These are phyloP conservation scores for Phanerodontia chrysosporium DNA, from an alignment of 768 basidiomycete species.

Conservation along the genomic window DNA sequence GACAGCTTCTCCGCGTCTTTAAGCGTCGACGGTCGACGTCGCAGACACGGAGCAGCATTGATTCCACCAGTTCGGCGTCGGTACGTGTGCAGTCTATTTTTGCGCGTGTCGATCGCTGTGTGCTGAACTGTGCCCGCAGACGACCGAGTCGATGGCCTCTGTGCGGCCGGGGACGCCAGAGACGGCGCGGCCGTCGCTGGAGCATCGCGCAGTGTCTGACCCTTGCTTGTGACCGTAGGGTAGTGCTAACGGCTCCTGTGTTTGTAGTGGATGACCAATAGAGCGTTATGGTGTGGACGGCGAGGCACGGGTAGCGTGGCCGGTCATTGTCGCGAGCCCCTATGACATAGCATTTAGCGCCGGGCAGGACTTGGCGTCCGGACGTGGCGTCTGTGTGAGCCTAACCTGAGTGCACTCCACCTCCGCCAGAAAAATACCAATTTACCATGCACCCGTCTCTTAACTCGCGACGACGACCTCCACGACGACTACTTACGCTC, in stretches of 20 bases:
- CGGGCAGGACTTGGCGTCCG: background rate
- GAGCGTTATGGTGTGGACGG: background rate
- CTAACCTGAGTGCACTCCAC: background rate
- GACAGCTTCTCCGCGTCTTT: slow-evolving; percentile 23
- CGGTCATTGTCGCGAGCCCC: background rate
- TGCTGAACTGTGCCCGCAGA: background rate
- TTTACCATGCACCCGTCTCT: background rate
- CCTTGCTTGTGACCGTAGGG: background rate
- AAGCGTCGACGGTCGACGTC: slow-evolving; percentile 17
- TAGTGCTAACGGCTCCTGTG: too few species aligned
- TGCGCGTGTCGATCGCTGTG: background rate
- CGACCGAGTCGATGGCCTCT: background rate
- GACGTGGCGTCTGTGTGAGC: background rate
- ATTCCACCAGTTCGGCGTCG: slow-evolving; percentile 13
- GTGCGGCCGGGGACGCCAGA: background rate
- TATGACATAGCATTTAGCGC: slow-evolving; percentile 1
- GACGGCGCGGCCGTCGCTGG: background rate
- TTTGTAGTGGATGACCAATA: too few species aligned
- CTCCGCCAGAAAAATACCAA: background rate
- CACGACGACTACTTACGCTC: slow-evolving; percentile 4
- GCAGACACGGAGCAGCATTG: slow-evolving; percentile 18
- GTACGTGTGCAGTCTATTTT: slow-evolving; percentile 8
- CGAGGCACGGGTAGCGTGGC: background rate
- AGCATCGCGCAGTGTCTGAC: background rate
- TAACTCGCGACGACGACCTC: background rate